phyloP scores from a whole-genome alignment of 2,329 filamentous ascomycete genomes.

The Diplodia seriata region DNA sequence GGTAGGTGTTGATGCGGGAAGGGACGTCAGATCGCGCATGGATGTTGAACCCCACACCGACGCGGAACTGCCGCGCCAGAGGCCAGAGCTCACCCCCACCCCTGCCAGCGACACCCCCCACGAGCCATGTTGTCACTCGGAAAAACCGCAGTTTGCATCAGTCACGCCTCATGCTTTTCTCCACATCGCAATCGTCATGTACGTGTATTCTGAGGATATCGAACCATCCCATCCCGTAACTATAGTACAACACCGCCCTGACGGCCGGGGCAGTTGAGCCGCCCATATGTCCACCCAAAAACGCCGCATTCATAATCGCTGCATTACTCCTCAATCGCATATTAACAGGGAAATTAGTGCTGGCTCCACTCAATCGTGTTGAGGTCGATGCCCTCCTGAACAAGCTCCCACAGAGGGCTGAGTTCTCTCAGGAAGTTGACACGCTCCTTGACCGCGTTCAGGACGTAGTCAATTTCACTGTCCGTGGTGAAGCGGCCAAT shows the following conservation, averaged over 20 bases:
- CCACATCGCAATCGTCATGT: background rate
- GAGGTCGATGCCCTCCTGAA: constrained; percentile 94
- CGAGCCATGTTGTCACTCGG: background rate
- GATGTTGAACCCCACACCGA: constrained; percentile 17
- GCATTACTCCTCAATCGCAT: constrained; percentile 13
- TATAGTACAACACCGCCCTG: constrained; percentile 25
- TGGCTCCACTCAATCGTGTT: constrained; percentile 99
- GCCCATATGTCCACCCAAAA: constrained; percentile 19
- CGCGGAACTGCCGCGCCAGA: constrained; percentile 11
- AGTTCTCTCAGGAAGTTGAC: constrained; percentile 93
- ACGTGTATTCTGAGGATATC: constrained; percentile 28
- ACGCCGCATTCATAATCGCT: constrained; percentile 27
- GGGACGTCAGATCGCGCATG: constrained; percentile 19
- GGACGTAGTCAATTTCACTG: constrained; percentile 93
- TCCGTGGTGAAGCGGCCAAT: constrained; percentile 98
- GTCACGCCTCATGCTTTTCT: background rate
- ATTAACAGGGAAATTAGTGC: constrained; percentile 66
- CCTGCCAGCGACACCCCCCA: background rate
- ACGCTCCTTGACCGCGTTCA: constrained; percentile 89
- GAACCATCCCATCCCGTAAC: background rate
- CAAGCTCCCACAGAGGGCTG: constrained; percentile 95
- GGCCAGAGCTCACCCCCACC: background rate
- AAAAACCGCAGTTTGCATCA: background rate
- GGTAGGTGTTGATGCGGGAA: constrained; percentile 25
- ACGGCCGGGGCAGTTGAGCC: constrained; percentile 18